Evolutionary conservation across 106 monocot species (phyloP).

Genomic region (Alisma plantagoaquatica): DNA sequence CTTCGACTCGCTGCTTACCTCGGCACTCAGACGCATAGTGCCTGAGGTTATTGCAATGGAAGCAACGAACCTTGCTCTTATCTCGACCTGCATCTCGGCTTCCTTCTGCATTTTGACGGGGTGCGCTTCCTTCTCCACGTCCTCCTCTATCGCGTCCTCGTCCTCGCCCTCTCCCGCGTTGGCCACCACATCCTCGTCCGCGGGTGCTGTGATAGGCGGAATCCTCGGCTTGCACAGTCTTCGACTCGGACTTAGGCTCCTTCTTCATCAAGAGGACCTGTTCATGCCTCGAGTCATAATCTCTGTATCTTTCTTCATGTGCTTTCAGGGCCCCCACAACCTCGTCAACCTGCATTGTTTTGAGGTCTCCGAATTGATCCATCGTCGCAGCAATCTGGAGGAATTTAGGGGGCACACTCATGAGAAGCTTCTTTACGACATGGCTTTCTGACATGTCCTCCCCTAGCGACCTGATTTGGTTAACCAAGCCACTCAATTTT

Average conservation of each 20-base stretch:
- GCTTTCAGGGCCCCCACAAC: background rate
- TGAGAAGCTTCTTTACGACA: background rate
- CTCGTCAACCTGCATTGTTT: background rate
- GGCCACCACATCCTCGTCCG: background rate
- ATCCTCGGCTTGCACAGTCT: accelerated
- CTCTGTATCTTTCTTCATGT: background rate
- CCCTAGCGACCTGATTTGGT: background rate
- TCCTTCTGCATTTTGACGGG: no score
- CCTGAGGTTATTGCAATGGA: no score
- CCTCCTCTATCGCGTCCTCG: background rate
- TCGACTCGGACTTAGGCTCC: background rate
- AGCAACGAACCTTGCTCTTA: no score
- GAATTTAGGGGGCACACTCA: background rate
- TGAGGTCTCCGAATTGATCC: background rate
- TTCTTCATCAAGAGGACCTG: background rate
- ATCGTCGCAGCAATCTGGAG: background rate
- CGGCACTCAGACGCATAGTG: no score
- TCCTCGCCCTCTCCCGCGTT: background rate
- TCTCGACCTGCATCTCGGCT: no score
- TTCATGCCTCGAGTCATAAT: background rate
- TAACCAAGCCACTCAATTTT: background rate
- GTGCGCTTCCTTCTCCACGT: no score
- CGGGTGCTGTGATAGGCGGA: no score
- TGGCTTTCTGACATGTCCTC: background rate
- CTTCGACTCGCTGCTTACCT: no score